Evolutionary conservation across 495 filamentous ascomycete genomes (phyloP).

Genomic region (Pyrenula aspistea): DNA sequence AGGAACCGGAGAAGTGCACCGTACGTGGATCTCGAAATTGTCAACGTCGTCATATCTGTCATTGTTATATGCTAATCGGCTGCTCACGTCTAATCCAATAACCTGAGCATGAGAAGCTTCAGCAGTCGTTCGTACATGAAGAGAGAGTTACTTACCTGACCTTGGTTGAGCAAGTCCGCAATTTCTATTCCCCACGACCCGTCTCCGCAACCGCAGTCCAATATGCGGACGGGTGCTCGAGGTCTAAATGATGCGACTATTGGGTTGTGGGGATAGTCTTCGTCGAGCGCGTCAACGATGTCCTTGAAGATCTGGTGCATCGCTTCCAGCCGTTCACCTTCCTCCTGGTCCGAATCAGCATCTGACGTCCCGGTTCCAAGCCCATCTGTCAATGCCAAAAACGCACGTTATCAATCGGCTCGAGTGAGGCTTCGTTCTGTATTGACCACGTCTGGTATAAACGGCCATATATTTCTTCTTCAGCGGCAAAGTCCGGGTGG

Average conservation of each 20-base stretch:
- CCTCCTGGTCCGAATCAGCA: conserved; percentile 43
- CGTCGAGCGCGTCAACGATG: conserved; percentile 44
- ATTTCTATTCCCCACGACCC: conserved; percentile 50
- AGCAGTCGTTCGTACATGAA: conserved; percentile 2
- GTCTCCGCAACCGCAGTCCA: conserved; percentile 70
- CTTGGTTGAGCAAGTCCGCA: conserved; percentile 55
- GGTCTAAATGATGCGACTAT: conserved; percentile 24
- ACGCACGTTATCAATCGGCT: conserved; percentile 75
- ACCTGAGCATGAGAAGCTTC: conserved; percentile 42
- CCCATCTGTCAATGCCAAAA: conserved; percentile 1
- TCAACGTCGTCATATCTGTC: conserved; percentile 35
- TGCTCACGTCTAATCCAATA: conserved; percentile 68
- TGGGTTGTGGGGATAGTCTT: conserved; percentile 25
- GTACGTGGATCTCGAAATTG: conserved; percentile 60
- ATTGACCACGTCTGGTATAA: conserved; percentile 65
- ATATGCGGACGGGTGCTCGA: conserved; percentile 39
- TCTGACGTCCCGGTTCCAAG: conserved; percentile 2
- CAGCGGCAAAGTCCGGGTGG: not conserved
- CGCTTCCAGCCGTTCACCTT: conserved; percentile 60
- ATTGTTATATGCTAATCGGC: conserved; percentile 40
- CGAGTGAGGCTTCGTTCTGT: conserved; percentile 60
- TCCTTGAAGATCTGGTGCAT: conserved; percentile 60
- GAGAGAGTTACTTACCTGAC: conserved; percentile 43
- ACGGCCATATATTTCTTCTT: conserved; percentile 41
- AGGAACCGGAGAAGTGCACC: conserved; percentile 8